Percentiles rank a stretch among this genome's conserved stretches.
These are phyloP conservation scores for Sporothrix curviconia DNA, from an alignment of 2,329 filamentous ascomycete species.

Conservation along the genomic window DNA sequence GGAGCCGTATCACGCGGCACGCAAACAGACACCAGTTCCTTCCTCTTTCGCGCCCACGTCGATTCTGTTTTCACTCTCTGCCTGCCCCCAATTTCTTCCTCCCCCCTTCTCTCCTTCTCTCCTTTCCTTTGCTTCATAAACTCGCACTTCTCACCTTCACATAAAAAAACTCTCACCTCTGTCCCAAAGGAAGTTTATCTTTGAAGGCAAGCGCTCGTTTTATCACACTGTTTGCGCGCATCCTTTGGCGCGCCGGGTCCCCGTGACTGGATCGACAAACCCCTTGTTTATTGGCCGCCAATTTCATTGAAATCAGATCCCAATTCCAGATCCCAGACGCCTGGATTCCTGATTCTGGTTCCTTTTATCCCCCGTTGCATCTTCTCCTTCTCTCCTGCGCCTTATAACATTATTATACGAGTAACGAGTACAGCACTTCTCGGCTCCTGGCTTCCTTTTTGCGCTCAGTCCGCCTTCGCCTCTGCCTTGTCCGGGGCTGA, in stretches of 20 bases:
- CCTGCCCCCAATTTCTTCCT: not conserved
- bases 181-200: not conserved
- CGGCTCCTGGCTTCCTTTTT: not conserved
- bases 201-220: not conserved
- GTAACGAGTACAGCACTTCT: not conserved
- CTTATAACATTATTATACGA: too few relatives aligned
- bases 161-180: too few relatives aligned
- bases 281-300: too few relatives aligned
- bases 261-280: too few relatives aligned
- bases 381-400: not conserved
- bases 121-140: not conserved
- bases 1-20: not conserved
- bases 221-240: too few relatives aligned
- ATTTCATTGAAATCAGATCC: too few relatives aligned
- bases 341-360: not conserved
- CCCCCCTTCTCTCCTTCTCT: not conserved
- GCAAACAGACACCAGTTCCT: not conserved
- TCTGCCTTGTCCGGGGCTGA: conserved; percentile 10
- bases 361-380: not conserved
- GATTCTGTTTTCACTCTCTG: not conserved
- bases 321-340: not conserved
- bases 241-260: too few relatives aligned
- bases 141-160: too few relatives aligned
- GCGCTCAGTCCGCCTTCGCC: not conserved
- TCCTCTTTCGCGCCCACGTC: not conserved